These are phyloP conservation scores for Globisporangium viniferum DNA, from an alignment of 352 stramenopile genomes.

Conservation along the genomic window DNA sequence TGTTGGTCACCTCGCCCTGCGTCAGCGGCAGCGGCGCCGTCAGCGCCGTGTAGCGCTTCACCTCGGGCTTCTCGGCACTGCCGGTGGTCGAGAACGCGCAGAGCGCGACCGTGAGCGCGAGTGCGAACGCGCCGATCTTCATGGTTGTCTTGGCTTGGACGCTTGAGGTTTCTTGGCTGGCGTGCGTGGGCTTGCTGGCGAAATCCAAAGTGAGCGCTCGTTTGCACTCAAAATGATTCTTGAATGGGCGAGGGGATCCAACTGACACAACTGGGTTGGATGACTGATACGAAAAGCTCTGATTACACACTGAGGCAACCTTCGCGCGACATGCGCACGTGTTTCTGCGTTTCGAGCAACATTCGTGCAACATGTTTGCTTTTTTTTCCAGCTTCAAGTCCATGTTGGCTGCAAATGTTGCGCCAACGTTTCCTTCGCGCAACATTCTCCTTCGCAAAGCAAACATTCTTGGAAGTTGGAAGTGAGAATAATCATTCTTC, in stretches of 20 bases:
- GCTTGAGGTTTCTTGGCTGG: neutral
- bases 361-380: neutral
- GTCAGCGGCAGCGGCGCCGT: conserved; percentile 53
- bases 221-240: neutral
- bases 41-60: conserved; percentile 63
- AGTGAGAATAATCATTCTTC: too few species aligned
- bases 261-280: neutral
- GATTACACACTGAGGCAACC: conserved; percentile 3
- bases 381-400: neutral
- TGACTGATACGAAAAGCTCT: neutral
- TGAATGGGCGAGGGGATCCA: neutral
- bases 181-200: neutral
- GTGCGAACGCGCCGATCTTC: conserved; percentile 6
- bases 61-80: conserved; percentile 24
- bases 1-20: conserved; percentile 77
- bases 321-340: neutral
- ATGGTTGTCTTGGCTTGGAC: neutral
- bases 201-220: conserved; percentile 4
- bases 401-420: neutral
- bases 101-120: neutral
- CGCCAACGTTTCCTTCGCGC: neutral
- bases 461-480: too few species aligned
- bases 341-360: neutral
- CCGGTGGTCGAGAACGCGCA: neutral
- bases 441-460: too few species aligned